Evolutionary conservation across 495 filamentous ascomycete species (phyloP).

Genomic region (Xylaria venustula): DNA sequence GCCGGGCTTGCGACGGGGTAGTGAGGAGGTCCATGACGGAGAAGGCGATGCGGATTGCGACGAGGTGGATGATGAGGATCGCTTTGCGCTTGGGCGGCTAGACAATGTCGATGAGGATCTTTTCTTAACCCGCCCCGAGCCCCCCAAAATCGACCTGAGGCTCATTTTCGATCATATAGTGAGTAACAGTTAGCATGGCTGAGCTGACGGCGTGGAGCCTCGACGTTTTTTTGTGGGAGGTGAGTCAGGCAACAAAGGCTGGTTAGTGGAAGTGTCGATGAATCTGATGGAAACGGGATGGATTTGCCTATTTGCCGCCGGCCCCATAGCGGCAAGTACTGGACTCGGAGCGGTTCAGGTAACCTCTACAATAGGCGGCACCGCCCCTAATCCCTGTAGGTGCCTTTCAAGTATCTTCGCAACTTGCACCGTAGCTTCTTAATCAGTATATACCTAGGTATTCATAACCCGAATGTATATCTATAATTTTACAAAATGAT

Average conservation of each 20-base stretch:
- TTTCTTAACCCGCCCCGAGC: conserved; percentile 42
- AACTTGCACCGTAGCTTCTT: too few relatives aligned
- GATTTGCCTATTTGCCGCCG: too few relatives aligned
- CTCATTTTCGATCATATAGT: conserved; percentile 20
- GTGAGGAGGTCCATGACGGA: conserved; percentile 39
- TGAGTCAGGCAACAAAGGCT: conserved; percentile 4
- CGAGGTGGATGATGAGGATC: conserved; percentile 25
- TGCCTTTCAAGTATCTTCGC: too few relatives aligned
- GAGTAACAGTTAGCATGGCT: conserved; percentile 13
- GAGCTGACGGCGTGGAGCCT: not conserved
- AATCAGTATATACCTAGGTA: too few relatives aligned
- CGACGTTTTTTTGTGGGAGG: not conserved
- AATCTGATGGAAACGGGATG: too few relatives aligned
- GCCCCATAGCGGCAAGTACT: too few relatives aligned
- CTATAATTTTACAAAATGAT: too few relatives aligned
- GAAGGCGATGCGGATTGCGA: conserved; percentile 54
- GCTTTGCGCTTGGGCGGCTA: conserved; percentile 1
- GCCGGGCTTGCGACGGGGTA: conserved; percentile 58
- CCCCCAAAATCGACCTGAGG: conserved; percentile 34
- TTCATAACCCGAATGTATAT: too few relatives aligned
- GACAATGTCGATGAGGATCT: conserved; percentile 8
- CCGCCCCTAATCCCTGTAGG: too few relatives aligned
- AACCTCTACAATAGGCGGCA: too few relatives aligned
- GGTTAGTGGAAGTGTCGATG: not conserved
- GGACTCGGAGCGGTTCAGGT: too few relatives aligned